Evolutionary conservation across 2,329 filamentous ascomycete genomes (phyloP).

Genomic region (Penicillium sp.): DNA sequence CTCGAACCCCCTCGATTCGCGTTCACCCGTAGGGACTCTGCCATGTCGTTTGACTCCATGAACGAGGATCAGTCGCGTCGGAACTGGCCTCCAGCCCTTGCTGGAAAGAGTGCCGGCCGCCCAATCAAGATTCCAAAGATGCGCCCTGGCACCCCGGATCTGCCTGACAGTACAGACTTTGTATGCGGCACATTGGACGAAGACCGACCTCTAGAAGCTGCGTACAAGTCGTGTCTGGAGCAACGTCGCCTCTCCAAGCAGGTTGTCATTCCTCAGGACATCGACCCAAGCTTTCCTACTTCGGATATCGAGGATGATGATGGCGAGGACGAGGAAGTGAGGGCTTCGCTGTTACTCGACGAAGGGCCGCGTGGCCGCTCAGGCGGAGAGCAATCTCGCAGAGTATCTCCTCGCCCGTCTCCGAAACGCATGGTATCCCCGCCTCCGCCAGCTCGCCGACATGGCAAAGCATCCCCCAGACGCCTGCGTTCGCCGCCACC

Average conservation of each 20-base stretch:
- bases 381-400: constrained; percentile 53
- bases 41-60: constrained; percentile 60
- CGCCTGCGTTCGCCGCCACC: constrained; percentile 74
- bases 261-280: constrained; percentile 87
- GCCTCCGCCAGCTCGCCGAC: constrained; percentile 56
- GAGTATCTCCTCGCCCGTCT: constrained; percentile 61
- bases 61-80: constrained; percentile 34
- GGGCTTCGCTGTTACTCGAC: constrained; percentile 53
- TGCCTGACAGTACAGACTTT: constrained; percentile 97
- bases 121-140: constrained; percentile 58
- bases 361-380: constrained; percentile 52
- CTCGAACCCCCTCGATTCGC: constrained; percentile 55
- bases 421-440: constrained; percentile 66
- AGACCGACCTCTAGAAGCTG: constrained; percentile 90
- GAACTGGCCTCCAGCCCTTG: constrained; percentile 37
- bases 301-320: constrained; percentile 89
- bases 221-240: constrained; percentile 84
- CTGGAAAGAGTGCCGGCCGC: constrained; percentile 33
- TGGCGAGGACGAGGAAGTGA: constrained; percentile 69
- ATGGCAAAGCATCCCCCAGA: constrained; percentile 63
- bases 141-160: constrained; percentile 73
- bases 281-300: constrained; percentile 95
- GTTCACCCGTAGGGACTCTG: constrained; percentile 54
- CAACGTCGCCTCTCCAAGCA: constrained; percentile 82
- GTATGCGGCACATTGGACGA: constrained; percentile 98